phyloP scores from a whole-genome alignment of 2,329 filamentous ascomycete species.

The Diaporthe vaccinii region DNA sequence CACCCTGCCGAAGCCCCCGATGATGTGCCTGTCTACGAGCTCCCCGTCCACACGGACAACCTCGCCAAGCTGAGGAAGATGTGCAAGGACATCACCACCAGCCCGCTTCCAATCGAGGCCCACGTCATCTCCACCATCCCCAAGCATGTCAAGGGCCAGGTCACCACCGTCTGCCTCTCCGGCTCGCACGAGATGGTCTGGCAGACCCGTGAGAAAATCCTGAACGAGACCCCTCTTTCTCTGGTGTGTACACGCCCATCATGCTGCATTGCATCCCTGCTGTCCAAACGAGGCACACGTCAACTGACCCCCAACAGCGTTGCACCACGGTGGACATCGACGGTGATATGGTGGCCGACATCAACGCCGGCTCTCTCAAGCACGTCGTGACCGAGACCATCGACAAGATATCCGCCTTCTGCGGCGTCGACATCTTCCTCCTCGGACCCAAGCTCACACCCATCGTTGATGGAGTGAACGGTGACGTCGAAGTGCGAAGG shows the following conservation, averaged over 20 bases:
- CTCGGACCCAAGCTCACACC: constrained; percentile 90
- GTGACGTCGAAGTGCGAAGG: constrained; percentile 84
- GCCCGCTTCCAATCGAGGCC: constrained; percentile 81
- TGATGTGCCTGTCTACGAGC: constrained; percentile 85
- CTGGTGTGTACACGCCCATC: constrained; percentile 73
- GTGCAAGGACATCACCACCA: constrained; percentile 85
- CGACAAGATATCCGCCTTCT: constrained; percentile 87
- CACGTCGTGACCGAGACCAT: constrained; percentile 85
- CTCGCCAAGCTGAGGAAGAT: constrained; percentile 82
- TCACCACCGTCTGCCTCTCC: constrained; percentile 92
- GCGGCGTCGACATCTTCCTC: constrained; percentile 96
- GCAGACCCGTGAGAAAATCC: constrained; percentile 88
- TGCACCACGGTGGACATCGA: constrained; percentile 96
- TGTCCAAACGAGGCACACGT: constrained; percentile 48
- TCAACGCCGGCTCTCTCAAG: constrained; percentile 75
- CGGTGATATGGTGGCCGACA: constrained; percentile 87
- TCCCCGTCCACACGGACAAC: constrained; percentile 93
- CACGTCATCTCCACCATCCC: constrained; percentile 86
- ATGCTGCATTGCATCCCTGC: constrained; percentile 37
- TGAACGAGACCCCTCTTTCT: constrained; percentile 93
- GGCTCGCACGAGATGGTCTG: constrained; percentile 89
- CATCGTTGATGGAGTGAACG: constrained; percentile 80
- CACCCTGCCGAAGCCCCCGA: constrained; percentile 90
- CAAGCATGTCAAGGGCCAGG: constrained; percentile 75
- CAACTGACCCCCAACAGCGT: constrained; percentile 67